These are phyloP conservation scores for Hypoxylon sp. DNA, from an alignment of 2,329 filamentous ascomycete species.

Conservation along the genomic window DNA sequence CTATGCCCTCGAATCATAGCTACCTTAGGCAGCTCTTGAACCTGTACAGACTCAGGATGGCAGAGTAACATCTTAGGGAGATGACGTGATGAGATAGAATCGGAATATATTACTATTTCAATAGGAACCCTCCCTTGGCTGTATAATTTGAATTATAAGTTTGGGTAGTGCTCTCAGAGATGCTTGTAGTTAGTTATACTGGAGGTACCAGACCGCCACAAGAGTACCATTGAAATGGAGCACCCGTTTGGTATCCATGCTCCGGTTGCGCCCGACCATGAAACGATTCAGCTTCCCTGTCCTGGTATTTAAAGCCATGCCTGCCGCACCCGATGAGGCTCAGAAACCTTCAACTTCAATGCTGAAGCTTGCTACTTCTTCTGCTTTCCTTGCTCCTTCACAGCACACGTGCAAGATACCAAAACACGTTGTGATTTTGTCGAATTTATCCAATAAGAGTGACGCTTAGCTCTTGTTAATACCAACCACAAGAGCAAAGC, in stretches of 20 bases:
- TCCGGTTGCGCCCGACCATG: constrained; percentile 14
- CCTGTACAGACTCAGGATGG: no score
- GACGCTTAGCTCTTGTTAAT: neutral
- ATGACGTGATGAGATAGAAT: neutral
- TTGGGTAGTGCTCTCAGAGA: constrained; percentile 1
- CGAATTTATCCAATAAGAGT: constrained; percentile 9
- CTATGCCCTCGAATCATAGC: no score
- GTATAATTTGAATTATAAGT: no score
- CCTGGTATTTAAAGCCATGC: constrained; percentile 21
- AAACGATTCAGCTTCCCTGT: constrained; percentile 13
- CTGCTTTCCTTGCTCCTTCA: neutral
- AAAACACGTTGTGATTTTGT: constrained; percentile 5
- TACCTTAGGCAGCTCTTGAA: no score
- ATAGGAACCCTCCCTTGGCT: neutral
- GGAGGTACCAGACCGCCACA: no score
- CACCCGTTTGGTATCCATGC: constrained; percentile 6
- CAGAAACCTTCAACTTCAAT: constrained; percentile 1
- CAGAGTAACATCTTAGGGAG: no score
- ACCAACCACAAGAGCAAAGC: constrained; percentile 10
- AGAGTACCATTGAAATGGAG: no score
- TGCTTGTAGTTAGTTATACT: no score
- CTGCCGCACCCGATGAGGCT: neutral
- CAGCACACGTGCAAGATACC: no score
- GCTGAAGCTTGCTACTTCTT: constrained; percentile 8
- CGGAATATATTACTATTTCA: neutral